Evolutionary conservation across 2,329 filamentous ascomycete species (phyloP), one percentile per base, ranked within the genome.

Genomic region (Nemania diffusa): DNA sequence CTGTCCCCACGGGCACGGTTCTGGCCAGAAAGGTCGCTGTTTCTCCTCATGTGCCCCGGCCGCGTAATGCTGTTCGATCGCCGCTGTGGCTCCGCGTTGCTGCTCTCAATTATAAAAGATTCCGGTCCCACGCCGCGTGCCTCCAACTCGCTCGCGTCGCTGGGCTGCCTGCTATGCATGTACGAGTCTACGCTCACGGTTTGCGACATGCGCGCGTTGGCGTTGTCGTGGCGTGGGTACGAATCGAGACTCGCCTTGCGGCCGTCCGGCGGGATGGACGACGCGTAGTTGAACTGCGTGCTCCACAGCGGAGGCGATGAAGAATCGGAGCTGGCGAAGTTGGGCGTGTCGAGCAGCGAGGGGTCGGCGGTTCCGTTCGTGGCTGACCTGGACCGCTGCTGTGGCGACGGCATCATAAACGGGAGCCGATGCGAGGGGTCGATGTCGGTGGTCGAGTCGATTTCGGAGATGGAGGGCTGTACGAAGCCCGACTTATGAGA

Each of bases 61-160:
- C 69, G 65, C 29, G 70, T 64, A 17, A 62, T 58, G 57, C 70
- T 75, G 52, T 65, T 73, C 1, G 76, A 76, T 7, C 76, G 76
- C 0, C 81, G 79, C 2, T 83, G 74, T 62, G 83, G 80, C 1
- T 79, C 78, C 8, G 81, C 71, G 34, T 77, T 76, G 17, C 34
- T 17, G 67, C 75, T 69, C 17, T 78, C 72, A 53, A 17, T 9
- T 11, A 67, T 73, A 17, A 79, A 81, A 4, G 85, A 79, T 67
- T 85, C 83, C 2, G 78, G 78, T 5, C 76, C 71, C 0, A 77
- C 75, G 2, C 75, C 69, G 6, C 73, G 71, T 17, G 69, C 73
- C n/a, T 72, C 70, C 4, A 78, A 74, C 55, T 85, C 83, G 50
- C 83, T 85, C 5, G 79, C 78, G 67, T 83, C 79, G 73, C 83